Conservation (phyloP, 2,329 filamentous ascomycete genomes). For the Delphinella strobiligena region DNA sequence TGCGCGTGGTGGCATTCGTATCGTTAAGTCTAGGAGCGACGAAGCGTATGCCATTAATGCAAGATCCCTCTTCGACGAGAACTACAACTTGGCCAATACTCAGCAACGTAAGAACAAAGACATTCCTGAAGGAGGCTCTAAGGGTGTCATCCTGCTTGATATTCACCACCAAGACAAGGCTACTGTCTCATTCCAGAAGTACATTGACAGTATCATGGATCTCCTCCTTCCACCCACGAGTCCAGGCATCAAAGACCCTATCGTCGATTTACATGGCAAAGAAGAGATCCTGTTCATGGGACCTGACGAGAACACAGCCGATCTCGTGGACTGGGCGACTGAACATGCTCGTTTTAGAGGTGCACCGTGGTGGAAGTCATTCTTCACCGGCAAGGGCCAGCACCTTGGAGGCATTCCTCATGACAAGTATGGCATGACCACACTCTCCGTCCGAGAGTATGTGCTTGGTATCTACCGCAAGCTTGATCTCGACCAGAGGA, state of each 20-base stretch:
- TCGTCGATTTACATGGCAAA: constrained; percentile 90
- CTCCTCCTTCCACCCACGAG: constrained; percentile 79
- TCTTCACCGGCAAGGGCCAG: constrained; percentile 98
- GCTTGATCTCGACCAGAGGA: constrained; percentile 73
- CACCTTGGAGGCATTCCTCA: constrained; percentile 94
- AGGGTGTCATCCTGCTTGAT: constrained; percentile 92
- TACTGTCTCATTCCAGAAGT: constrained; percentile 92
- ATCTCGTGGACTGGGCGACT: constrained; percentile 97
- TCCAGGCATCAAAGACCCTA: constrained; percentile 96
- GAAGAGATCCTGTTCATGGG: constrained; percentile 98
- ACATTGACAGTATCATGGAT: constrained; percentile 97
- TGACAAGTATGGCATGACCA: constrained; percentile 95
- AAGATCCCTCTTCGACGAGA: constrained; percentile 93
- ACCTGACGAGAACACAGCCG: constrained; percentile 95
- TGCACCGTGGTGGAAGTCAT: constrained; percentile 99
- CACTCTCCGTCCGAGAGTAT: constrained; percentile 88
- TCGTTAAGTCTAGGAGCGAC: constrained; percentile 94
- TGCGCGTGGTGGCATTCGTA: constrained; percentile 90
- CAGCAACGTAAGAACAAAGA: constrained; percentile 99
- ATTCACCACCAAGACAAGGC: constrained; percentile 89
- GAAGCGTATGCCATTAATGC: constrained; percentile 96
- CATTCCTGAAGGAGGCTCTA: constrained; percentile 94
- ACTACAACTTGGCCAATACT: constrained; percentile 95
- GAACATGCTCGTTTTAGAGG: constrained; percentile 78
- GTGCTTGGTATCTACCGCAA: constrained; percentile 96